Base-by-base conservation (phyloP, 2,329 filamentous ascomycete species). In the Beauveria pseudobassiana region DNA sequence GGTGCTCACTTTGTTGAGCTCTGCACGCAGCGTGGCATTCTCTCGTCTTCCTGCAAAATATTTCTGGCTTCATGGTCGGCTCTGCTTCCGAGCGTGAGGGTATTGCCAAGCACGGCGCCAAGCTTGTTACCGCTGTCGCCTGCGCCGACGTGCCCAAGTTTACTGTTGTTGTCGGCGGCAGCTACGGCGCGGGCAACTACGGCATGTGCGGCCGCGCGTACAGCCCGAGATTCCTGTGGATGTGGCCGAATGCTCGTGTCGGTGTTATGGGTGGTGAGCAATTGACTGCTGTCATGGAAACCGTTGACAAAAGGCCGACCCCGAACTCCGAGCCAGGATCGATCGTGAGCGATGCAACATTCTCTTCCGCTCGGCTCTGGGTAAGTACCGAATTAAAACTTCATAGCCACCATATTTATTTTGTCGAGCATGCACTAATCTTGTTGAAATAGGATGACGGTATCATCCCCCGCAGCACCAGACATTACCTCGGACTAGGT, bases 161-260 rank as follows among this genome's bases (percentile, higher is more conserved):
- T 71, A 99, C 95, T 0, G 91, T 99, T 18, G 90, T 99, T 1
- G 88, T 97, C n/a, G 95, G 95, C 26, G 90, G 89, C 34, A 93
- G 88, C 73, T 95, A 95, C 66, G 93, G 93, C 63, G 93, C 93
- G 8, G 95, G 95, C 4, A 99, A 98, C 75, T 99, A 99, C 72
- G 95, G 93, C 69, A 99, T 99, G 95, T 98, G 91, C 72, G 95
- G 95, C 24, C 84, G 95, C 56, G 93, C 95, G 2, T 99, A 97
- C 75, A 86, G 85, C n/a, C 93, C 93, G 0, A 82, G 92, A 14
- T 91, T 98, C 74, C 76, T 98, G 64, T 97, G 91, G 87, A 96
- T 93, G 82, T 99, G 95, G 95, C 95, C 95, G 46, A 96, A 96
- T 68, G 92, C 95, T n/a, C 89, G 90, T 71, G 91, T 96, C 57